phyloP scores from a whole-genome alignment of 2,329 filamentous ascomycete species.

The Calycina marina region DNA sequence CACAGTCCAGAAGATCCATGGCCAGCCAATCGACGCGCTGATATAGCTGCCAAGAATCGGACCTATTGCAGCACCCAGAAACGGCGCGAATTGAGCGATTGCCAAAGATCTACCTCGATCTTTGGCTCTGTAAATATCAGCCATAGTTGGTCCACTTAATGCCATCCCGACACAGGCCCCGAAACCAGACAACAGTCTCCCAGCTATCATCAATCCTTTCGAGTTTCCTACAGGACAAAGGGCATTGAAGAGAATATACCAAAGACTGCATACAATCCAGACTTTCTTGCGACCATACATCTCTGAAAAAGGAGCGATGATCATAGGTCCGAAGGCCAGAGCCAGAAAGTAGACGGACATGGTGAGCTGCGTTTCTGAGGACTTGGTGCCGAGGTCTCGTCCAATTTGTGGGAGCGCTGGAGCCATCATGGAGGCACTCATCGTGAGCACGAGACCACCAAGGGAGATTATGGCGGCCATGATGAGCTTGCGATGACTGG shows the following conservation, averaged over 20 bases:
- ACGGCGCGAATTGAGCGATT: slow-evolving; percentile 16
- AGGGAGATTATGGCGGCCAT: slow-evolving; percentile 31
- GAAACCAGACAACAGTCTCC: slow-evolving; percentile 30
- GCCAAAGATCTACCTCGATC: slow-evolving; percentile 28
- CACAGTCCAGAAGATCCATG: slow-evolving; percentile 36
- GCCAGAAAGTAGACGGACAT: slow-evolving; percentile 33
- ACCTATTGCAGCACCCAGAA: slow-evolving; percentile 27
- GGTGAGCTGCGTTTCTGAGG: slow-evolving; percentile 26
- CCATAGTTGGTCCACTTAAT: slow-evolving; percentile 29
- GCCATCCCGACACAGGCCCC: slow-evolving; percentile 29
- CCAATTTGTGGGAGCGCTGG: slow-evolving; percentile 32
- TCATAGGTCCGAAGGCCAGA: slow-evolving; percentile 31
- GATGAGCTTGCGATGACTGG: slow-evolving; percentile 26
- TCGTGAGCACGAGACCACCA: slow-evolving; percentile 32
- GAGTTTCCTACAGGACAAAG: slow-evolving; percentile 29
- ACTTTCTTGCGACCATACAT: slow-evolving; percentile 28
- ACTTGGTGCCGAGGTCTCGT: slow-evolving; percentile 33
- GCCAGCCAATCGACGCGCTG: slow-evolving; percentile 30
- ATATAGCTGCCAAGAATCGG: slow-evolving; percentile 35
- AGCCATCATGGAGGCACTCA: slow-evolving; percentile 37
- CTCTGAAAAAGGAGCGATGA: slow-evolving; percentile 33
- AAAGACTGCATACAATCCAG: slow-evolving; percentile 28
- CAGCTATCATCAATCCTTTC: slow-evolving; percentile 27
- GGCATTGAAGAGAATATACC: slow-evolving; percentile 38
- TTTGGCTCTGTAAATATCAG: slow-evolving; percentile 23